Evolutionary conservation across 768 basidiomycete genomes (phyloP).

Genomic region (Pleurotus platypus): DNA sequence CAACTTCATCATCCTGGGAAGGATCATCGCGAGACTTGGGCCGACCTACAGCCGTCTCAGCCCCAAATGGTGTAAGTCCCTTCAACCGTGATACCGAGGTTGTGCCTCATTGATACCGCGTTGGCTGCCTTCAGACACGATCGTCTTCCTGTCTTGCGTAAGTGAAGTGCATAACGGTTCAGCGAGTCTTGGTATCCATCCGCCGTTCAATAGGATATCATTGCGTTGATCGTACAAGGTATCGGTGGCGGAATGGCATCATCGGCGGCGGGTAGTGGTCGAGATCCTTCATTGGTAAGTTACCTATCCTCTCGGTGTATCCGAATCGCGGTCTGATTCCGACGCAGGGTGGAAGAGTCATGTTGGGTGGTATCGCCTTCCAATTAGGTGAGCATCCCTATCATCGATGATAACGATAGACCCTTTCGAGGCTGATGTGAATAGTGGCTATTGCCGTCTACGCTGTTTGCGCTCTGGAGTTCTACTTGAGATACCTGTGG

Average conservation of each 20-base stretch:
- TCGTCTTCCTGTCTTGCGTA: constrained; percentile 35
- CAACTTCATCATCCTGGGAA: constrained; percentile 51
- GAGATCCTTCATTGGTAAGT: constrained; percentile 8
- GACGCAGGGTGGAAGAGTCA: constrained; percentile 35
- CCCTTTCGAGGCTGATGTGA: no score
- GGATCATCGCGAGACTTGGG: constrained; percentile 41
- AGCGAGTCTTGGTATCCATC: neutral
- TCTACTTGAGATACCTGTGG: constrained; percentile 35
- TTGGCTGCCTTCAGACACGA: constrained; percentile 27
- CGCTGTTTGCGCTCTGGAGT: constrained; percentile 38
- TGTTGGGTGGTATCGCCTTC: constrained; percentile 62
- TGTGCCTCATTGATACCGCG: neutral
- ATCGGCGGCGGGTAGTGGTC: constrained; percentile 12
- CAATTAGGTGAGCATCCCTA: constrained; percentile 39
- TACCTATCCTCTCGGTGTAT: constrained; percentile 1
- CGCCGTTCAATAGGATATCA: constrained; percentile 36
- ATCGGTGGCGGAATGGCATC: constrained; percentile 58
- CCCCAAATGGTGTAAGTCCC: constrained; percentile 33
- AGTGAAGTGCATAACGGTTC: constrained; percentile 1
- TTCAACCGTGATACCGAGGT: neutral
- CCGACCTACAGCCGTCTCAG: constrained; percentile 45
- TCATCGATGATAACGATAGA: neutral
- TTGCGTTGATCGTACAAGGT: constrained; percentile 62
- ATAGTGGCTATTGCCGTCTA: constrained; percentile 42
- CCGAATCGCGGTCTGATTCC: neutral